Evolutionary conservation across 1,284 basidiomycete species (phyloP), one percentile per base, ranked within the genome.

Genomic region (Naganishia albida): DNA sequence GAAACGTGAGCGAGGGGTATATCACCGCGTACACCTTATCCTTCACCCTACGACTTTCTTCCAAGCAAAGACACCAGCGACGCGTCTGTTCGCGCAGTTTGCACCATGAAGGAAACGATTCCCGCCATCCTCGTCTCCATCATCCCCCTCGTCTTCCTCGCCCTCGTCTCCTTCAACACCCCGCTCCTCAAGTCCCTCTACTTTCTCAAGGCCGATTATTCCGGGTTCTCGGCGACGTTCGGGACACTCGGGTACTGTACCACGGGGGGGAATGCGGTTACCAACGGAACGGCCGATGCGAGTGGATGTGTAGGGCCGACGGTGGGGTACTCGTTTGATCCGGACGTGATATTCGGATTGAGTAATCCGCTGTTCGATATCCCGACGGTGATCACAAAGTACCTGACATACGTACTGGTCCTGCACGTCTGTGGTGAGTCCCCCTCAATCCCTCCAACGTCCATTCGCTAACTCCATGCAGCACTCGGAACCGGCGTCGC

Each of bases 231-330:
- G 25, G 84, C 93, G 49, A 88, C 85, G 0, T 88, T 95, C 72
- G 92, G 92, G 0, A 90, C 89, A 0, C 77, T 94, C 50, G 92
- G 92, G 0, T 95, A 91, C 72, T 95, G 92, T 74, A 57, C 87
- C 50, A 72, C 87, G 3, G 57, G 57, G 6, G 59, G 60, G 7
- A 34, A 23, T 2, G 48, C 46, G 1, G 54, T 57, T 1, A 46
- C 44, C 18, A 49, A 39, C 20, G 49, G 38, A 7, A 20, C 52
- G 63, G 8, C 64, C 1, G 74, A 73, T 49, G 59, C 42, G 3
- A 85, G 83, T n/a, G 87, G 81, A 15, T 95, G 92, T 78, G 88
- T 88, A 7, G 87, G 83, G 30, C 86, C 90, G 0, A 82, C 84
- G 2, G 84, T 94, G 28, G 92, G 92, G 42, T 95, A 94, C 74